These are phyloP conservation scores for Ascochyta rabiei DNA, from an alignment of 2,329 filamentous ascomycete species.

Conservation along the genomic window DNA sequence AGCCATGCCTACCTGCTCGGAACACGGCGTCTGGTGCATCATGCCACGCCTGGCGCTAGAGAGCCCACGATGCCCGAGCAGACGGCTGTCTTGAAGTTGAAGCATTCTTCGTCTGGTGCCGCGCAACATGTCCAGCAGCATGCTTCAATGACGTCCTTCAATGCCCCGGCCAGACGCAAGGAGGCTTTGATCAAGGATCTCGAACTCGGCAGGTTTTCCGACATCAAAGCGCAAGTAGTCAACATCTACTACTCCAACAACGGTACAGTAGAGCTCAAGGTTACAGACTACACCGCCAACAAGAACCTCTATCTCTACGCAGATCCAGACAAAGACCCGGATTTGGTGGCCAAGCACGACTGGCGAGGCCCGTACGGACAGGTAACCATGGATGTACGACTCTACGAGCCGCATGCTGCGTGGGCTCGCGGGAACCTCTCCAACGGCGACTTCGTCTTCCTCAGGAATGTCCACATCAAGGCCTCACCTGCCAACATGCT, in stretches of 20 bases:
- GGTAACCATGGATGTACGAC: slow-evolving; percentile 71
- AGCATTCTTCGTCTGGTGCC: slow-evolving; percentile 26
- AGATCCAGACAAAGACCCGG: slow-evolving; percentile 40
- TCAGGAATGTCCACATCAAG: slow-evolving; percentile 77
- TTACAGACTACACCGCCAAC: slow-evolving; percentile 55
- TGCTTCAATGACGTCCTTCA: slow-evolving; percentile 11
- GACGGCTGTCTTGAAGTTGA: slow-evolving; percentile 32
- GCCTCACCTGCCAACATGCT: slow-evolving; percentile 59
- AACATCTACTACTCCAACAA: slow-evolving; percentile 54
- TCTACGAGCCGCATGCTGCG: slow-evolving; percentile 70
- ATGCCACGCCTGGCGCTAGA: slow-evolving; percentile 4
- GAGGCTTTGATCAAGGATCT: slow-evolving; percentile 69
- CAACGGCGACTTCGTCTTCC: slow-evolving; percentile 65
- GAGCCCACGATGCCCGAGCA: slow-evolving; percentile 28
- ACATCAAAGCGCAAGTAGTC: slow-evolving; percentile 76
- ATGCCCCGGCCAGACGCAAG: slow-evolving; percentile 16
- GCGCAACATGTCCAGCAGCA: slow-evolving; percentile 23
- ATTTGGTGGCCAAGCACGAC: slow-evolving; percentile 39
- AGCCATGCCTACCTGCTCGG: slow-evolving; percentile 27
- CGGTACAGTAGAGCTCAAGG: slow-evolving; percentile 43
- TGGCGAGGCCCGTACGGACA: slow-evolving; percentile 80
- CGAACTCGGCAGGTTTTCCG: slow-evolving; percentile 61
- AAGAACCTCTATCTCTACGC: slow-evolving; percentile 63
- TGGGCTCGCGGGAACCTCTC: slow-evolving; percentile 63
- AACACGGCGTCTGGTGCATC: slow-evolving; percentile 19